These are phyloP conservation scores for Argentina anserina DNA, from an alignment of 306 rosid species.

Conservation along the genomic window DNA sequence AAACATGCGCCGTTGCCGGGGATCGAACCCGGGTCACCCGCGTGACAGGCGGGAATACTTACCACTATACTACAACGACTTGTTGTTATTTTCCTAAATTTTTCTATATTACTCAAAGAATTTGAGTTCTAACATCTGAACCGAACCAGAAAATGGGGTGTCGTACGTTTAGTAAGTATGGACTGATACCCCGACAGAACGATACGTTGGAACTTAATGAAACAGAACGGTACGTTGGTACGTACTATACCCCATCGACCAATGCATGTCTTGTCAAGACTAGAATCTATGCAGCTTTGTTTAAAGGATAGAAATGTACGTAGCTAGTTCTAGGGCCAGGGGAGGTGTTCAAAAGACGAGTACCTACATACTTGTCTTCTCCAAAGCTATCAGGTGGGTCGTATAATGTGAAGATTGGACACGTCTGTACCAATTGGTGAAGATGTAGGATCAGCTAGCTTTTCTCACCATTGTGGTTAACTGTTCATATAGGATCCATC, in stretches of 20 bases:
- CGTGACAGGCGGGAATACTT: background rate
- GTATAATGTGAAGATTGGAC: background rate
- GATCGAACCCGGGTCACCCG: background rate
- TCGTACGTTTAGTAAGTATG: no score
- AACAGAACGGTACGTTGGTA: background rate
- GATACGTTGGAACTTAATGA: background rate
- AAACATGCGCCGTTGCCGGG: background rate
- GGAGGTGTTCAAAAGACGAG: background rate
- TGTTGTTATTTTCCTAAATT: rapidly evolving
- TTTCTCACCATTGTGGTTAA: background rate
- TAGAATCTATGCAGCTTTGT: background rate
- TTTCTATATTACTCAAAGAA: no score
- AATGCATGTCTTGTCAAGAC: background rate
- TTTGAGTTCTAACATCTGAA: background rate
- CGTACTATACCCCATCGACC: no score
- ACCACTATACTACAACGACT: conserved; percentile 5
- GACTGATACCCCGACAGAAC: no score
- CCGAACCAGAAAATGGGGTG: no score
- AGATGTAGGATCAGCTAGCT: background rate
- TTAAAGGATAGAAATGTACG: background rate
- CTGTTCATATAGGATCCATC: background rate
- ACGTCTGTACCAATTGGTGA: background rate
- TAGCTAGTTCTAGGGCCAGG: background rate
- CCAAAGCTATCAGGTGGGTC: background rate
- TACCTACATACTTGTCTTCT: background rate